These are phyloP conservation scores for Naganishia onofrii DNA, from an alignment of 768 basidiomycete genomes.

Conservation along the genomic window DNA sequence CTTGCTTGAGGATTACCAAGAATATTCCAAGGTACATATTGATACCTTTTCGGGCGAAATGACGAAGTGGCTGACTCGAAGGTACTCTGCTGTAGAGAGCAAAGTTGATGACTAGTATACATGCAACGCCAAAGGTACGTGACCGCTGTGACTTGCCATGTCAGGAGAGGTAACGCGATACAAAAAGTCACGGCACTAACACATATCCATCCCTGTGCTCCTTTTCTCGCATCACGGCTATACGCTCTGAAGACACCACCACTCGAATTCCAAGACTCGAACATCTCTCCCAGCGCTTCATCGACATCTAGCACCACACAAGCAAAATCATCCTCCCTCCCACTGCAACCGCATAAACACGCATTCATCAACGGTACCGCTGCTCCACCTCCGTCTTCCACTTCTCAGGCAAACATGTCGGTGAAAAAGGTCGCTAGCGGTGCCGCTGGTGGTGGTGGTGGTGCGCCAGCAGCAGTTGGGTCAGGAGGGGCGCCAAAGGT, in stretches of 20 bases:
- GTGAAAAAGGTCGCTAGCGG: constrained; percentile 5
- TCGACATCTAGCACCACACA: neutral
- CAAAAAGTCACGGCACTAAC: neutral
- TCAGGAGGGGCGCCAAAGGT: constrained; percentile 7
- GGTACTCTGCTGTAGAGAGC: constrained; percentile 26
- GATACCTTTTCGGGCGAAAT: constrained; percentile 29
- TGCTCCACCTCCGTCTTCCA: neutral
- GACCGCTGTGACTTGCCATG: neutral
- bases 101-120: constrained; percentile 57
- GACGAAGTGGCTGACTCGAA: constrained; percentile 18
- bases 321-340: constrained; percentile 5
- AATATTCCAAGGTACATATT: constrained; percentile 61
- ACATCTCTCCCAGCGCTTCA: neutral
- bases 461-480: neutral
- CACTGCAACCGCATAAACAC: constrained; percentile 22
- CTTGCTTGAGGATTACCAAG: constrained; percentile 78
- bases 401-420: neutral
- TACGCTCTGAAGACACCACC: constrained; percentile 27
- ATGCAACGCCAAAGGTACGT: constrained; percentile 32
- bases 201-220: neutral
- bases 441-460: neutral
- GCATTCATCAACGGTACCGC: constrained; percentile 16
- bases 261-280: constrained; percentile 17
- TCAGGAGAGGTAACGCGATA: neutral
- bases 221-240: no score